These are phyloP conservation scores for Elaeagnus macrophylla DNA, from an alignment of 306 rosid genomes.

Conservation along the genomic window DNA sequence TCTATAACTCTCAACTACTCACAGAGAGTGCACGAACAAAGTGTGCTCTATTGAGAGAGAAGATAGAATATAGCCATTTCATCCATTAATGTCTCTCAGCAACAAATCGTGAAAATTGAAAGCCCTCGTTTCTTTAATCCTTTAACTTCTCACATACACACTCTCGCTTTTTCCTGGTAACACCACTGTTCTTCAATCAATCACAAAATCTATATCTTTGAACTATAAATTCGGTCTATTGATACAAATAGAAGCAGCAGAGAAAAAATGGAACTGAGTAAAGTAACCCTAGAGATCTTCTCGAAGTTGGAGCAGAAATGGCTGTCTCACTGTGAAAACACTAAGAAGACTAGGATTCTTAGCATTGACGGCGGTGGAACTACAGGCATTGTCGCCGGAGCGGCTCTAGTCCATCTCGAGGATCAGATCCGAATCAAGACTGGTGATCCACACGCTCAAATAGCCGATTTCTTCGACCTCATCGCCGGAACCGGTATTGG, in stretches of 20 bases:
- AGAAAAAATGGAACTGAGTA: conserved; percentile 59
- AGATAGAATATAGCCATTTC: background rate
- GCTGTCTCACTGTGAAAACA: conserved; percentile 68
- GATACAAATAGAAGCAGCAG: background rate
- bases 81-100: conserved; percentile 36
- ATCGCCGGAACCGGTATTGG: conserved; percentile 82
- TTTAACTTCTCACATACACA: conserved; percentile 4
- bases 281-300: conserved; percentile 78
- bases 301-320: conserved; percentile 87
- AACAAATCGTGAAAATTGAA: conserved; percentile 38
- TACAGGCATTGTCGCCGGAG: conserved; percentile 63
- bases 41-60: background rate
- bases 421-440: conserved; percentile 92
- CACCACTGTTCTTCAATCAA: background rate
- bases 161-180: background rate
- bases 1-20: conserved; percentile 9
- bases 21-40: background rate
- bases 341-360: conserved; percentile 71
- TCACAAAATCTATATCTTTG: too few species aligned
- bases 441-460: conserved; percentile 61
- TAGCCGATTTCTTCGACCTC: conserved; percentile 79
- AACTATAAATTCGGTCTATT: background rate
- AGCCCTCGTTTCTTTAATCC: background rate
- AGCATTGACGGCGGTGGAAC: conserved; percentile 95
- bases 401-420: conserved; percentile 65